phyloP scores from a whole-genome alignment of 1,139 yeast genomes.

The Yamadazyma siamensis region DNA sequence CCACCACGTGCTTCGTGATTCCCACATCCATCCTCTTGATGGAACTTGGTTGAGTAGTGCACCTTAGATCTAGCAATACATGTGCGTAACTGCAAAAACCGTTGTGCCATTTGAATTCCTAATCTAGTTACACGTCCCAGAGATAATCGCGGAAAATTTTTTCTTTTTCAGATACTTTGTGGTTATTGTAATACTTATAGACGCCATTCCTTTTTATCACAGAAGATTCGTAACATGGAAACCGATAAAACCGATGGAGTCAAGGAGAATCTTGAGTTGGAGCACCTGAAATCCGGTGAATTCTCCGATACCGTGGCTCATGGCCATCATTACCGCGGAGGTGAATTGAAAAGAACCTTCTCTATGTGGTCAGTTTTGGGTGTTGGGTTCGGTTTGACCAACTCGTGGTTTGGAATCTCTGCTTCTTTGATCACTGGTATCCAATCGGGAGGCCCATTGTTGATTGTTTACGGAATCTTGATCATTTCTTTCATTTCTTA shows the following conservation, averaged over 20 bases:
- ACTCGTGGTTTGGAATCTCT: slow-evolving; percentile 69
- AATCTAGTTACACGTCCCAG: neutral
- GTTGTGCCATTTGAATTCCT: too few relatives aligned
- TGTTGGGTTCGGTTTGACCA: slow-evolving; percentile 67
- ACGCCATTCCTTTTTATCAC: neutral
- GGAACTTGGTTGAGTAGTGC: too few relatives aligned
- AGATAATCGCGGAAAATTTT: neutral
- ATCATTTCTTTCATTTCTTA: slow-evolving; percentile 51
- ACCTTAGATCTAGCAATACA: too few relatives aligned
- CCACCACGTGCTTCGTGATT: slow-evolving; percentile 5
- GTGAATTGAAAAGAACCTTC: slow-evolving; percentile 47
- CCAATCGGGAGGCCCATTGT: slow-evolving; percentile 64
- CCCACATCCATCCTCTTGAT: slow-evolving; percentile 3
- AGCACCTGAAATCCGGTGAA: slow-evolving; percentile 7
- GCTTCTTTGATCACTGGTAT: slow-evolving; percentile 64
- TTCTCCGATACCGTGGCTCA: slow-evolving; percentile 5
- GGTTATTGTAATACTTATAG: neutral
- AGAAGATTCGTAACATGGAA: neutral
- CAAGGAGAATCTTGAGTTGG: slow-evolving; percentile 2
- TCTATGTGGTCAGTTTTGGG: slow-evolving; percentile 56
- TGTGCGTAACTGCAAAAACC: too few relatives aligned
- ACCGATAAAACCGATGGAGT: slow-evolving; percentile 1
- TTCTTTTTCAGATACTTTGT: neutral
- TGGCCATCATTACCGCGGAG: slow-evolving; percentile 10
- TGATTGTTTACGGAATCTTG: slow-evolving; percentile 64